Evolutionary conservation across 176 grass and related monocot genomes (phyloP).

Genomic region (Triticum timopheevii): DNA sequence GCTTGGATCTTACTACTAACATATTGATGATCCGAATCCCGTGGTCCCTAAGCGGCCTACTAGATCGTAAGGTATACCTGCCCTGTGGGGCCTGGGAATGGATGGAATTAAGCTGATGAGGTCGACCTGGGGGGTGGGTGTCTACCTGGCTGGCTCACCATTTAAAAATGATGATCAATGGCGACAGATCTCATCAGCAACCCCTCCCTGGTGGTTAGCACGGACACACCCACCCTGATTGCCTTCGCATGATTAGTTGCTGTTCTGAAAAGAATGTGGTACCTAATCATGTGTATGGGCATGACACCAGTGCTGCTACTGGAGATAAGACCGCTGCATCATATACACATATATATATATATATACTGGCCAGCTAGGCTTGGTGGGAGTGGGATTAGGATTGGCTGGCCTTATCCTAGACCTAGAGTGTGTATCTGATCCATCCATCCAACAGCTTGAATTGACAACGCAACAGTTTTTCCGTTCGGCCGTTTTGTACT

Average conservation of each 20-base stretch:
- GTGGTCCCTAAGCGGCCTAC: slow-evolving; percentile 23
- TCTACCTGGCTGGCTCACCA: slow-evolving; percentile 23
- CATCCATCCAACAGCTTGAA: not conserved
- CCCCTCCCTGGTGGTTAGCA: slow-evolving; percentile 31
- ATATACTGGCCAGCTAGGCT: slow-evolving; percentile 23
- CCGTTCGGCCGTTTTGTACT: not conserved
- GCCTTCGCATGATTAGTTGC: slow-evolving; percentile 7
- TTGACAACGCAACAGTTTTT: slow-evolving; percentile 18
- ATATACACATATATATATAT: not conserved
- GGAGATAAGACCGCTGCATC: slow-evolving; percentile 26
- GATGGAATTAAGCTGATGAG: not conserved
- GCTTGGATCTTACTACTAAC: slow-evolving; percentile 4
- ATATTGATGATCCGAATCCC: not conserved
- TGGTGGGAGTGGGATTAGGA: not conserved
- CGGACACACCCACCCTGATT: not conserved
- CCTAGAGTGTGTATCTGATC: not conserved
- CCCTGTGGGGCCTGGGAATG: not conserved
- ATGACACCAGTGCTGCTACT: slow-evolving; percentile 15
- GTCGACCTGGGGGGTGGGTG: not conserved
- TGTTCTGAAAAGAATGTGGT: slow-evolving; percentile 39
- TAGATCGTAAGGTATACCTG: slow-evolving; percentile 31
- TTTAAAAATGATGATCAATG: slow-evolving; percentile 26
- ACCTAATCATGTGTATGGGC: slow-evolving; percentile 38
- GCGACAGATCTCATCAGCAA: slow-evolving; percentile 21
- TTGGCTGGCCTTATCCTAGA: not conserved